Conservation (phyloP, 805 yeast genomes). For the Starmerella apis region DNA sequence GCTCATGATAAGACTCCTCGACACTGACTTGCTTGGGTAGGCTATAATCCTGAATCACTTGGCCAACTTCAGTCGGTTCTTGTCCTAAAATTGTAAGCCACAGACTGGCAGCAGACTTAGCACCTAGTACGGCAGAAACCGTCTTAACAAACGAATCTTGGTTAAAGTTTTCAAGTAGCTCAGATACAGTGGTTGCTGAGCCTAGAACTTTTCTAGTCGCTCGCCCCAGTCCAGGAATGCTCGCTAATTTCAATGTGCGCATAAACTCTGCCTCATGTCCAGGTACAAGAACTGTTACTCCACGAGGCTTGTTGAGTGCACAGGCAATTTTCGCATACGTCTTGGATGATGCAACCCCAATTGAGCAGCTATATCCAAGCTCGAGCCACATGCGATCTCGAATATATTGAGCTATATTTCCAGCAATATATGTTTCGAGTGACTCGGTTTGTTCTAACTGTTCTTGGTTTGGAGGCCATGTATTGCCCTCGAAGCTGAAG, state of each 20-base stretch:
- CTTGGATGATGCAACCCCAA: conserved; percentile 28
- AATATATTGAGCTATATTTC: conserved; percentile 26
- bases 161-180: conserved; percentile 6
- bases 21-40: conserved; percentile 27
- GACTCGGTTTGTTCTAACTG: conserved; percentile 4
- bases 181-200: conserved; percentile 10
- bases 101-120: conserved; percentile 1
- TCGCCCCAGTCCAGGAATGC: conserved; percentile 29
- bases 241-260: conserved; percentile 11
- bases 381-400: conserved; percentile 26
- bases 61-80: conserved; percentile 12
- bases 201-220: conserved; percentile 8
- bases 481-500: conserved; percentile 25
- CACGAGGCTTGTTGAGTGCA: conserved; percentile 28
- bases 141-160: neutral
- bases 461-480: conserved; percentile 20
- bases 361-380: conserved; percentile 28
- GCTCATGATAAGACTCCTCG: conserved; percentile 27
- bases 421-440: conserved; percentile 26
- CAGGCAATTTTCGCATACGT: conserved; percentile 29
- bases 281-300: conserved; percentile 27
- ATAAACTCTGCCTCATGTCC: conserved; percentile 24
- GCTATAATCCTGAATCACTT: conserved; percentile 8
- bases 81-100: conserved; percentile 17
- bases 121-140: neutral